phyloP scores from a whole-genome alignment of 1,139 yeast species.

The Scheffersomyces cryptocercus region DNA sequence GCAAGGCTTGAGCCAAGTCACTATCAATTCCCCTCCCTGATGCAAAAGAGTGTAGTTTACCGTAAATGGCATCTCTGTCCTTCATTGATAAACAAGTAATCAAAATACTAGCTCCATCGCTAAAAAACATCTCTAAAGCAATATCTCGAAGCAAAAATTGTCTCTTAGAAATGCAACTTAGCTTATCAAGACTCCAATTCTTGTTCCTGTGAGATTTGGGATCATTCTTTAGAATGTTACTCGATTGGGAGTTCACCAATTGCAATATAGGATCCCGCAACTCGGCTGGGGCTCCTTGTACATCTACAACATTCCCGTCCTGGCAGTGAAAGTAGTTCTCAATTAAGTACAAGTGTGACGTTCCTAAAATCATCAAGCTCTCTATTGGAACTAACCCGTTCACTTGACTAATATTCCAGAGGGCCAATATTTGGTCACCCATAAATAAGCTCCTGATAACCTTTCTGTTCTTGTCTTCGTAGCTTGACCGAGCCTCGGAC shows the following conservation, averaged over 20 bases:
- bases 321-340: constrained; percentile 65
- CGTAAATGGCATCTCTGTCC: constrained; percentile 58
- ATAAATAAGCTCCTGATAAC: constrained; percentile 65
- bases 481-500: constrained; percentile 29
- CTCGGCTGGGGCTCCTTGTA: constrained; percentile 61
- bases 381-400: constrained; percentile 73
- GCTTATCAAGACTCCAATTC: constrained; percentile 56
- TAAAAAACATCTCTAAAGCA: constrained; percentile 74
- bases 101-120: constrained; percentile 67
- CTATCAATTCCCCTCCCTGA: constrained; percentile 49
- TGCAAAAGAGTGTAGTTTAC: constrained; percentile 46
- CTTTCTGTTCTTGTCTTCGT: constrained; percentile 72
- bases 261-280: constrained; percentile 68
- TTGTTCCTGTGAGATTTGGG: constrained; percentile 44
- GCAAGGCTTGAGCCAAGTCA: constrained; percentile 54
- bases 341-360: constrained; percentile 61
- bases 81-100: constrained; percentile 54
- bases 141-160: constrained; percentile 76
- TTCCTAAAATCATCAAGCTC: constrained; percentile 70
- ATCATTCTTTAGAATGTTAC: constrained; percentile 18
- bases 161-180: constrained; percentile 67
- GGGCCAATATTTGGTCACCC: constrained; percentile 67
- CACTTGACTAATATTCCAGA: constrained; percentile 77
- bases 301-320: constrained; percentile 64
- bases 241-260: constrained; percentile 47